Base-by-base conservation (phyloP, 176 grass and related monocot species). In the Ananas comosus region DNA sequence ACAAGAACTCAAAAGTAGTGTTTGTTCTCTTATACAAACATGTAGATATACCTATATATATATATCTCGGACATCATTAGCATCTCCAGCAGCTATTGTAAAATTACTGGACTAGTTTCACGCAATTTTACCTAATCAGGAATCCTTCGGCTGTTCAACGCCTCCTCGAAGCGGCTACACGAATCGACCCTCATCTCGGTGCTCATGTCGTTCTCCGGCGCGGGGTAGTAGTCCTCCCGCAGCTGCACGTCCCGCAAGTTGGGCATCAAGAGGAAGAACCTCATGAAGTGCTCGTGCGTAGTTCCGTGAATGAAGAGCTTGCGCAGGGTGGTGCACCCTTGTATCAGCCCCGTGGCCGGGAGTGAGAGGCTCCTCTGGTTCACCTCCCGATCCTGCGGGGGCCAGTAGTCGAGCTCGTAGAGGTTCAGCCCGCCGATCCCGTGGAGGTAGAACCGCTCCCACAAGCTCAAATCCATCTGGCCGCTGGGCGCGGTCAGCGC, bases 261-360 rank as follows among this genome's bases (percentile, higher is more conserved):
- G 0, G 11, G 80, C 80, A 91, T 86, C 5, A 0, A n/a, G 66
- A 88, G 63, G 70, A 99, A 99, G 72, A 94, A 99, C 64, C 72
- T 73, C 90, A 99, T 85, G 74, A 99, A 99, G 73, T 99, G 95
- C 67, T 91, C 95, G 18, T 99, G 82, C 0, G 87, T 77, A 57
- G 95, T 94, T 48, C 95, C 95, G 42, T 99, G 95, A 74, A 99
- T 73, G 63, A 99, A 99, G 65, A 99, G 83, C 82, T 99, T 99
- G 71, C 95, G 90, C 69, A 99, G 79, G 50, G 51, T 67, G 11
- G 0, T 0, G 51, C 90, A 93, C 57, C 28, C 77, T 50, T 69
- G 82, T 66, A 99, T 80, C 27, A 99, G 64, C 23, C 56, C 95
- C 1, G 76, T 75, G 0, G 95, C 82, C 1, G 95, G 89, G n/a